Percentiles rank a stretch among this genome's conserved stretches.
Evolutionary conservation across 192 early-diverging fungal species (phyloP).

Genomic region (Entomortierella chlamydospora): DNA sequence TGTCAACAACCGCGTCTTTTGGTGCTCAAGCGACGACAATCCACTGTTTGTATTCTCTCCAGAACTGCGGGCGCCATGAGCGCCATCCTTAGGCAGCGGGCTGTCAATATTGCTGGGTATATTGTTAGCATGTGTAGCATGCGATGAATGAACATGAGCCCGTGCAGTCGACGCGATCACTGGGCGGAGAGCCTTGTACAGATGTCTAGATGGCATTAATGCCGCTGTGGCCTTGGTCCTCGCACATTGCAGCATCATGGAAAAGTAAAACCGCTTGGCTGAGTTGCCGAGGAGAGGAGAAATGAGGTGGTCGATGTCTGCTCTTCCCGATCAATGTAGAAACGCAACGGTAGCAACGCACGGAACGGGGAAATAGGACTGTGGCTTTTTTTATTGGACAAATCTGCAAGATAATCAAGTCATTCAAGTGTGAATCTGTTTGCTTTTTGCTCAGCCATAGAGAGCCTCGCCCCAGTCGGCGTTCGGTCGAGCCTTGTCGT

Average conservation of each 20-base stretch:
- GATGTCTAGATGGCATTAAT: background rate
- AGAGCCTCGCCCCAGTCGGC: constrained; percentile 26
- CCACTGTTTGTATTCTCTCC: background rate
- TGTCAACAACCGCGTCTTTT: constrained; percentile 26
- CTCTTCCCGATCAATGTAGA: background rate
- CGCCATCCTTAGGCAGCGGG: constrained; percentile 9
- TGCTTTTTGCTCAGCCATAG: constrained; percentile 3
- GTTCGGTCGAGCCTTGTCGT: constrained; percentile 17
- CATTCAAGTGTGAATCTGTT: no score
- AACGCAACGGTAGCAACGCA: background rate
- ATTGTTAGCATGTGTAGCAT: background rate
- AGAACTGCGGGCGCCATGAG: background rate
- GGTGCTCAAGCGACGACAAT: constrained; percentile 9
- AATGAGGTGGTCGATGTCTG: background rate
- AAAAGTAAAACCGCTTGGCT: background rate
- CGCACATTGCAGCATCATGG: constrained; percentile 24
- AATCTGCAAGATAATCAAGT: no score
- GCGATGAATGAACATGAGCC: constrained; percentile 13
- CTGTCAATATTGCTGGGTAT: constrained; percentile 36
- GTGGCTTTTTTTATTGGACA: no score
- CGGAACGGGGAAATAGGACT: no score
- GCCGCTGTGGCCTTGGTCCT: constrained; percentile 16
- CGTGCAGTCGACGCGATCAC: constrained; percentile 14
- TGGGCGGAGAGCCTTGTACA: constrained; percentile 13
- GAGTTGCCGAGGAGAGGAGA: background rate